Conservation (phyloP, 2,329 filamentous ascomycete species). For the Alternaria sp. region DNA sequence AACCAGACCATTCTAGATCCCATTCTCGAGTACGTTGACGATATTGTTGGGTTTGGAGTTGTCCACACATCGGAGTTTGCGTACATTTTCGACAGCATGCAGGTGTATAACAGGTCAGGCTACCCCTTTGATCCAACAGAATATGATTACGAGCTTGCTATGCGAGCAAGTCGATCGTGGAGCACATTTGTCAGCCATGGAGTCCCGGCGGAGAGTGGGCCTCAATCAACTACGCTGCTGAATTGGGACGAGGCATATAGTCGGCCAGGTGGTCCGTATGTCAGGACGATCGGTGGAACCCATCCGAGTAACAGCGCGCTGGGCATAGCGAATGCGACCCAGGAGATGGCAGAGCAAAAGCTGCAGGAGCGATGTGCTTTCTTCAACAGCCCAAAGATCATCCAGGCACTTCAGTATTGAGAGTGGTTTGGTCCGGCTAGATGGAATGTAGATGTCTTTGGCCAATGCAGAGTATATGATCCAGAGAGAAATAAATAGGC, state of each 20-base stretch:
- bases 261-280: conserved; percentile 26
- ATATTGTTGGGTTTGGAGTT: conserved; percentile 55
- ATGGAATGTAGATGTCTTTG: background rate
- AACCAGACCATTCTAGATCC: conserved; percentile 64
- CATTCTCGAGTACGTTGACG: conserved; percentile 48
- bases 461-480: background rate
- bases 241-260: conserved; percentile 54
- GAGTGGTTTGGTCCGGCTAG: background rate
- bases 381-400: conserved; percentile 57
- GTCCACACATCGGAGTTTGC: conserved; percentile 64
- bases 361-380: conserved; percentile 59
- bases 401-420: conserved; percentile 51
- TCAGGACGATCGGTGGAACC: conserved; percentile 54
- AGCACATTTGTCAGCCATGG: conserved; percentile 57
- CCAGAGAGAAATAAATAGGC: background rate
- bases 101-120: conserved; percentile 54
- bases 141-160: conserved; percentile 54
- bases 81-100: conserved; percentile 58
- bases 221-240: conserved; percentile 18
- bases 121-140: conserved; percentile 47
- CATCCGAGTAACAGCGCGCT: conserved; percentile 55
- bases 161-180: conserved; percentile 59
- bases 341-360: conserved; percentile 49
- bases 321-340: conserved; percentile 46
- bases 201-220: conserved; percentile 24